These are phyloP conservation scores for Dalbergia cochinchinensis DNA, from an alignment of 306 rosid genomes.

Conservation along the genomic window DNA sequence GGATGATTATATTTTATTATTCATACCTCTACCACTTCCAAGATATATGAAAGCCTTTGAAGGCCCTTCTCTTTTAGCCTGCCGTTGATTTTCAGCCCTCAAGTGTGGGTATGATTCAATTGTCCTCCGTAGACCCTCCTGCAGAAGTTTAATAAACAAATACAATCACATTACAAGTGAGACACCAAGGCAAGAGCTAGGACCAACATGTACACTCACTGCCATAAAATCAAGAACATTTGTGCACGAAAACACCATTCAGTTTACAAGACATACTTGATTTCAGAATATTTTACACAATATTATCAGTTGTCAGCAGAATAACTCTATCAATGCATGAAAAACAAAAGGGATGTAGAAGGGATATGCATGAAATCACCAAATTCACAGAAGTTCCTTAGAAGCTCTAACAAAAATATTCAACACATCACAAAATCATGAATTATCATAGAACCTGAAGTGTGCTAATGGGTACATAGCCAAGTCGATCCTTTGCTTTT, in stretches of 20 bases:
- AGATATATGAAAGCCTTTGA: slow-evolving; percentile 85
- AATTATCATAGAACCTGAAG: slow-evolving; percentile 68
- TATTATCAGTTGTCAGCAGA: slow-evolving; percentile 12
- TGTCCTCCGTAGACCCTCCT: slow-evolving; percentile 93
- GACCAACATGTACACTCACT: slow-evolving; percentile 27
- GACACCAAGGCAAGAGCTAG: slow-evolving; percentile 26
- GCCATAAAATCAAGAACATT: slow-evolving; percentile 30
- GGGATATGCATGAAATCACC: slow-evolving; percentile 20
- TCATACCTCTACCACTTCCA: slow-evolving; percentile 86
- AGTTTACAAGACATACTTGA: slow-evolving; percentile 27
- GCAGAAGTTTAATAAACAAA: slow-evolving; percentile 44
- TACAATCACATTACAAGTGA: slow-evolving; percentile 24
- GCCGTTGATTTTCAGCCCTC: slow-evolving; percentile 68
- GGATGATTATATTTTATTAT: slow-evolving; percentile 24
- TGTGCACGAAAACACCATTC: slow-evolving; percentile 30
- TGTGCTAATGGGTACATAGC: slow-evolving; percentile 79
- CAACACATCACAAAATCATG: slow-evolving; percentile 3
- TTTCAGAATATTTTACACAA: neutral
- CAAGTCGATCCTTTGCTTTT: slow-evolving; percentile 86
- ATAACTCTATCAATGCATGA: slow-evolving; percentile 39
- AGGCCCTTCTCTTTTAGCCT: slow-evolving; percentile 73
- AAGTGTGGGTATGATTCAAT: slow-evolving; percentile 83
- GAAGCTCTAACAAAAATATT: slow-evolving; percentile 14
- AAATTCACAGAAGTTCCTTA: slow-evolving; percentile 21
- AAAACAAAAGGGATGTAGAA: slow-evolving; percentile 2